These are phyloP conservation scores for Pythium dissimile DNA, from an alignment of 352 stramenopile species.

Conservation along the genomic window DNA sequence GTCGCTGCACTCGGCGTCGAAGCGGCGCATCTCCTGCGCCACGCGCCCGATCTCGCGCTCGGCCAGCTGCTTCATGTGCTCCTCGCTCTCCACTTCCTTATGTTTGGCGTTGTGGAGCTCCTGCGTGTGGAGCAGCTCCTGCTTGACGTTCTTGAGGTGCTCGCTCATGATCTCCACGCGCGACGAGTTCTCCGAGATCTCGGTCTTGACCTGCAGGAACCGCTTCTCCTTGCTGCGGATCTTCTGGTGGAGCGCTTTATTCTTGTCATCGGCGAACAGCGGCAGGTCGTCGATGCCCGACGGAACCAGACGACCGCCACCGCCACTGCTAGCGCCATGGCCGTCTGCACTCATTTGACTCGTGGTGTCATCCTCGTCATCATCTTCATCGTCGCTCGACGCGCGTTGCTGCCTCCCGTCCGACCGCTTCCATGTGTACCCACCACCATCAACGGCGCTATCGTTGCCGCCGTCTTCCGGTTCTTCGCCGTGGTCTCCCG, in stretches of 20 bases:
- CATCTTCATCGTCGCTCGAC: constrained; percentile 26
- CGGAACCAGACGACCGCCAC: constrained; percentile 37
- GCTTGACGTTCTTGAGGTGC: constrained; percentile 95
- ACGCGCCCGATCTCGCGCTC: constrained; percentile 87
- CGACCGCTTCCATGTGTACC: constrained; percentile 66
- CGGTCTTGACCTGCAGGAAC: constrained; percentile 54
- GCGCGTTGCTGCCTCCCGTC: constrained; percentile 23
- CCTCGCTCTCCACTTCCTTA: constrained; percentile 92
- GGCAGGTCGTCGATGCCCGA: constrained; percentile 86
- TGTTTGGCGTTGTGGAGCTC: constrained; percentile 89
- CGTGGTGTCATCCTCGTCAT: constrained; percentile 30
- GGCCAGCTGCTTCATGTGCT: constrained; percentile 91
- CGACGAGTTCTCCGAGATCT: constrained; percentile 81
- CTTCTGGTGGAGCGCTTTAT: constrained; percentile 77
- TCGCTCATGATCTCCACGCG: constrained; percentile 95
- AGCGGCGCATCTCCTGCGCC: constrained; percentile 65
- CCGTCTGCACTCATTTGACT: constrained; percentile 1
- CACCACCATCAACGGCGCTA: constrained; percentile 6
- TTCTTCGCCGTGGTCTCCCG: neutral
- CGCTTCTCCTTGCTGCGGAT: constrained; percentile 77
- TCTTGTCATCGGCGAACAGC: constrained; percentile 86
- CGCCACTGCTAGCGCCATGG: neutral
- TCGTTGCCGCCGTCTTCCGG: constrained; percentile 6
- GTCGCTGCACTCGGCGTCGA: constrained; percentile 71
- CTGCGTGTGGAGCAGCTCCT: constrained; percentile 94